Evolutionary conservation across 129 eudicot genomes (phyloP).

Genomic region (Ambrosia artemisiifolia): DNA sequence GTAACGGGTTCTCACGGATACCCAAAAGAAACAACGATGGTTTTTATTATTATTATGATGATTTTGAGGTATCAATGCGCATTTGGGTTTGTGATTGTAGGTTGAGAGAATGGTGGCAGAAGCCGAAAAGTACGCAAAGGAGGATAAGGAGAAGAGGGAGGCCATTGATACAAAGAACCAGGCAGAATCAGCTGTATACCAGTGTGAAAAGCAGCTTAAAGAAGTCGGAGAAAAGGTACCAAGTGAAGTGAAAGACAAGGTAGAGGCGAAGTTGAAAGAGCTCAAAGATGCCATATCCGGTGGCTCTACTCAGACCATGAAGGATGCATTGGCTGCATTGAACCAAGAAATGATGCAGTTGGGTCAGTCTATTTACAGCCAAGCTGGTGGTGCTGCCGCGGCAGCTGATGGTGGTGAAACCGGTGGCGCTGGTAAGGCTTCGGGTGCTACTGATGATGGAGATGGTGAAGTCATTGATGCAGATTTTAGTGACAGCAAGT

Average conservation of each 20-base stretch:
- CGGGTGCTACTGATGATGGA: slow-evolving; percentile 35
- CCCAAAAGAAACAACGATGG: neutral
- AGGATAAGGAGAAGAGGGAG: slow-evolving; percentile 86
- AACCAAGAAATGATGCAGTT: slow-evolving; percentile 74
- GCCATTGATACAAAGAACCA: slow-evolving; percentile 88
- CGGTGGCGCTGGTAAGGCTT: slow-evolving; percentile 30
- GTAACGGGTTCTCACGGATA: too few relatives aligned
- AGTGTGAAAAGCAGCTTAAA: slow-evolving; percentile 79
- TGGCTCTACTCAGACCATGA: slow-evolving; percentile 57
- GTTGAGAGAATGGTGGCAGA: slow-evolving; percentile 81
- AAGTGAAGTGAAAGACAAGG: slow-evolving; percentile 59
- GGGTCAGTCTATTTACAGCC: slow-evolving; percentile 70
- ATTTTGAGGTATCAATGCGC: neutral
- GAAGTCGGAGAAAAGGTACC: slow-evolving; percentile 84
- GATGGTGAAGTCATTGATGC: slow-evolving; percentile 86
- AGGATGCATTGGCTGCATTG: slow-evolving; percentile 65
- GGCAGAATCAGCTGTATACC: slow-evolving; percentile 74
- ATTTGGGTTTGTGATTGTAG: slow-evolving; percentile 26
- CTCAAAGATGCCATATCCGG: slow-evolving; percentile 52
- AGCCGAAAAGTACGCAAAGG: slow-evolving; percentile 77
- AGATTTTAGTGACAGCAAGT: slow-evolving; percentile 63
- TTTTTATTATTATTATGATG: neutral
- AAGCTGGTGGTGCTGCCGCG: slow-evolving; percentile 43
- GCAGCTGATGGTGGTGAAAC: slow-evolving; percentile 32
- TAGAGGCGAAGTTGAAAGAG: slow-evolving; percentile 57